Evolutionary conservation across 495 filamentous ascomycete species (phyloP), one percentile per base, ranked within the genome.

Genomic region (Hypoxylon subgilvum): DNA sequence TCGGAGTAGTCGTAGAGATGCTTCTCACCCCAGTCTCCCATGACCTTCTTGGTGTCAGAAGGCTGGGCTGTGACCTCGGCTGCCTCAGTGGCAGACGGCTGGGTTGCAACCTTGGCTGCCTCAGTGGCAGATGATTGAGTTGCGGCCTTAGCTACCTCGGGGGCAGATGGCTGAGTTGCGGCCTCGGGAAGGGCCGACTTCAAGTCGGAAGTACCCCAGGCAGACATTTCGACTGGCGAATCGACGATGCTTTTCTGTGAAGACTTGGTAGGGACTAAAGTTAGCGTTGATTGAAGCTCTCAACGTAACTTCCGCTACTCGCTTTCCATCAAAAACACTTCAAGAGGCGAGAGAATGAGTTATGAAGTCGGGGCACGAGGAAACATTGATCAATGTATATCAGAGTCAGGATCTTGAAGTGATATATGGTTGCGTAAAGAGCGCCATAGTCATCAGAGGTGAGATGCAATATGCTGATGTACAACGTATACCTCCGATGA

Each of bases 1-100:
- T 80, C 81, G 55, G 73, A 52, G 58, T 89, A 89, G 47, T 86
- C 72, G 45, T 84, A 86, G 0, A 74, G 67, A 13, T 74, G 65
- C 10, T 75, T 76, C 14, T 74, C 58, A 18, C 67, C 74, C 88
- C 88, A 90, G 4, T 80, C 80, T 5, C 53, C 61, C 2, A 42
- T 10, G 0, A 36, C 48, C 46, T 46, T 58, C 4, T 32, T 48
- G 6, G 50, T 35, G 3, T 55, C 44, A 14, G n/a, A n/a, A n/a
- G n/a, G n/a, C n/a, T n/a, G n/a, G n/a, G n/a, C n/a, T n/a, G n/a
- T n/a, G n/a, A n/a, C n/a, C n/a, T 76, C 70, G 16, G 61, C 44
- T 17, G 43, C 30, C 31, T 64, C 28, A 27, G 57, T 34, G n/a
- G 52, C 30, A 32, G 62, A 54, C 38, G 51, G 53, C 13, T 56